These are phyloP conservation scores for Fusarium sp. DNA, from an alignment of 2,329 filamentous ascomycete species.

Conservation along the genomic window DNA sequence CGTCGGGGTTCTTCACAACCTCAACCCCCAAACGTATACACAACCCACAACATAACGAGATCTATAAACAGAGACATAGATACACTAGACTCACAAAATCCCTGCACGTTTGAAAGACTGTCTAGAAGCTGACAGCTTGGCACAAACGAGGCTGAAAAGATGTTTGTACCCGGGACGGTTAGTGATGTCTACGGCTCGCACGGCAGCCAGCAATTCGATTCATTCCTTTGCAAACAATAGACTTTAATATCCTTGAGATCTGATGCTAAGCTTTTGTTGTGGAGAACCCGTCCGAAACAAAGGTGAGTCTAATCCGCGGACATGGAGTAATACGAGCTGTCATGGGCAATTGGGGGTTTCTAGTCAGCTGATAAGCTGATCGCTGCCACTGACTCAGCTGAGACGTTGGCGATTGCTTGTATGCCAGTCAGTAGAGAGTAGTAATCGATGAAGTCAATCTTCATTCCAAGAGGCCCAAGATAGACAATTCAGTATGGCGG, in stretches of 20 bases:
- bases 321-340: slow-evolving; percentile 15
- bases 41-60: slow-evolving; percentile 3
- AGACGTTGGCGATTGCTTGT: not conserved
- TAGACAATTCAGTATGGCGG: not conserved
- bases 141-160: slow-evolving; percentile 1
- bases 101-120: not conserved
- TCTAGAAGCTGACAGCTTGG: slow-evolving; percentile 17
- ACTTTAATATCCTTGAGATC: slow-evolving; percentile 8
- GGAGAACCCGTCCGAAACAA: slow-evolving; percentile 40
- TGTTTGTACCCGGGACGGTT: not conserved
- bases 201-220: not conserved
- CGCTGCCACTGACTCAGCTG: slow-evolving; percentile 12
- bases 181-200: not conserved
- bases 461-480: not conserved
- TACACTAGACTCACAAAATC: not conserved
- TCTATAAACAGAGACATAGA: slow-evolving; percentile 13
- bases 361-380: slow-evolving; percentile 24
- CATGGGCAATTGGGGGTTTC: not conserved
- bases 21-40: not conserved
- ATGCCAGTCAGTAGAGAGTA: not conserved
- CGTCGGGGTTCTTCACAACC: not conserved
- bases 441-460: not conserved
- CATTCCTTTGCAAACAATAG: slow-evolving; percentile 2
- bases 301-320: slow-evolving; percentile 23
- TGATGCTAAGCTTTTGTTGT: slow-evolving; percentile 44